phyloP scores from a whole-genome alignment of 495 filamentous ascomycete genomes.

The Aspergillus wentii region DNA sequence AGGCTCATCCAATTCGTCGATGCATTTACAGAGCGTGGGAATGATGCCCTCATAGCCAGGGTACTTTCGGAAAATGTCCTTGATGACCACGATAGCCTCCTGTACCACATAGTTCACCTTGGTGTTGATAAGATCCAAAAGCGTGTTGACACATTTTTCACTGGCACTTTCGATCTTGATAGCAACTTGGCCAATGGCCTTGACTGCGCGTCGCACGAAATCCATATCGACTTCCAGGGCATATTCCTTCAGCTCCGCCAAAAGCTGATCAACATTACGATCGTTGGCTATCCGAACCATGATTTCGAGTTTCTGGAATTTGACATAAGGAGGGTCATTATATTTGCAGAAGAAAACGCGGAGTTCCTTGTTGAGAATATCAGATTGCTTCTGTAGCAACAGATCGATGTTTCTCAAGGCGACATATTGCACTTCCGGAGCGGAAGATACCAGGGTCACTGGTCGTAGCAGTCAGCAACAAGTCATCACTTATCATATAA shows the following conservation, averaged over 20 bases:
- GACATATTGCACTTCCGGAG: slow-evolving; percentile 96
- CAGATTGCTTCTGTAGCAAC: slow-evolving; percentile 88
- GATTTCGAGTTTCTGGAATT: slow-evolving; percentile 95
- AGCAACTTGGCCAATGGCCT: slow-evolving; percentile 93
- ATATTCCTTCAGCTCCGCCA: slow-evolving; percentile 94
- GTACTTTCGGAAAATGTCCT: slow-evolving; percentile 97
- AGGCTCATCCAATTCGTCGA: slow-evolving; percentile 94
- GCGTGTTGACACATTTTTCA: slow-evolving; percentile 90
- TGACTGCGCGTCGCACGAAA: slow-evolving; percentile 89
- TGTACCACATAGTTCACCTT: slow-evolving; percentile 99
- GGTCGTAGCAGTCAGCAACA: slow-evolving; percentile 10
- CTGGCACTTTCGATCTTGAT: slow-evolving; percentile 96
- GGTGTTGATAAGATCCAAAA: slow-evolving; percentile 89
- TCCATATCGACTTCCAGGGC: slow-evolving; percentile 99
- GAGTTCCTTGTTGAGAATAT: slow-evolving; percentile 94
- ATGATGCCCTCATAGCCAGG: slow-evolving; percentile 98
- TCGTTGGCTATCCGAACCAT: slow-evolving; percentile 99
- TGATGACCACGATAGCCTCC: slow-evolving; percentile 96
- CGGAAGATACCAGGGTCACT: slow-evolving; percentile 95
- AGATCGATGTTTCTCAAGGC: slow-evolving; percentile 94
- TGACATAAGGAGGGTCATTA: slow-evolving; percentile 97
- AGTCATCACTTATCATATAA: slow-evolving; percentile 13
- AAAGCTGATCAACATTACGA: slow-evolving; percentile 89
- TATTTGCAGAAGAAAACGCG: slow-evolving; percentile 99
- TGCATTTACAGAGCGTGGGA: slow-evolving; percentile 90